Conservation (phyloP, 2,329 filamentous ascomycete species). For the Zopfia rhizophila region DNA sequence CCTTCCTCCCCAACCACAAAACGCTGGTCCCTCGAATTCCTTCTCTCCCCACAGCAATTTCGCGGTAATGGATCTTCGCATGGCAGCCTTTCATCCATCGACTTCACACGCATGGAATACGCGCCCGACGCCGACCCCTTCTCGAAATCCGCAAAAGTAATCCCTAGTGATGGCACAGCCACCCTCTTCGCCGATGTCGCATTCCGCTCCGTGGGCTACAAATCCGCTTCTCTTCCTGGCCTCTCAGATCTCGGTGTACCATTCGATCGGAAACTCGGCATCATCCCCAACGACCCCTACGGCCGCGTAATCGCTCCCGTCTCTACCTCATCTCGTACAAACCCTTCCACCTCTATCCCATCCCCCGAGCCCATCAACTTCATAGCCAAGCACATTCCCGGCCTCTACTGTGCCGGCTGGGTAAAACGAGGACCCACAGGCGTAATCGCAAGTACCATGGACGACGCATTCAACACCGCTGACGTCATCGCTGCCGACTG, state of each 20-base stretch:
- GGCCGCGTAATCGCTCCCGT: conserved; percentile 72
- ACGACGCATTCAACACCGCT: conserved; percentile 89
- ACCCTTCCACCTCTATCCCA: conserved; percentile 23
- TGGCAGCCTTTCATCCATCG: conserved; percentile 69
- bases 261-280: conserved; percentile 78
- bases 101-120: conserved; percentile 68
- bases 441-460: conserved; percentile 95
- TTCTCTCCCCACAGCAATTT: conserved; percentile 78
- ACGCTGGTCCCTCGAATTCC: conserved; percentile 87
- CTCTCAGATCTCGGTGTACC: conserved; percentile 78
- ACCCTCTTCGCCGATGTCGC: conserved; percentile 75
- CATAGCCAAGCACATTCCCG: conserved; percentile 66
- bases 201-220: conserved; percentile 96
- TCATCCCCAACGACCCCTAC: conserved; percentile 83
- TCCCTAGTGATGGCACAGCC: conserved; percentile 55
- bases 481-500: conserved; percentile 87
- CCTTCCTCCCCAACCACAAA: conserved; percentile 63
- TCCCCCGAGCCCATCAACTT: conserved; percentile 49
- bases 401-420: conserved; percentile 95
- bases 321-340: too few relatives aligned
- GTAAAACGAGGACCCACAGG: conserved; percentile 94
- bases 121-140: conserved; percentile 54
- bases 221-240: conserved; percentile 79
- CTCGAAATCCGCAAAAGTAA: conserved; percentile 62
- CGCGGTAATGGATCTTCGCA: conserved; percentile 68